Evolutionary conservation across 108 stramenopile species (phyloP).

Genomic region (Stephanodiscus triporus): DNA sequence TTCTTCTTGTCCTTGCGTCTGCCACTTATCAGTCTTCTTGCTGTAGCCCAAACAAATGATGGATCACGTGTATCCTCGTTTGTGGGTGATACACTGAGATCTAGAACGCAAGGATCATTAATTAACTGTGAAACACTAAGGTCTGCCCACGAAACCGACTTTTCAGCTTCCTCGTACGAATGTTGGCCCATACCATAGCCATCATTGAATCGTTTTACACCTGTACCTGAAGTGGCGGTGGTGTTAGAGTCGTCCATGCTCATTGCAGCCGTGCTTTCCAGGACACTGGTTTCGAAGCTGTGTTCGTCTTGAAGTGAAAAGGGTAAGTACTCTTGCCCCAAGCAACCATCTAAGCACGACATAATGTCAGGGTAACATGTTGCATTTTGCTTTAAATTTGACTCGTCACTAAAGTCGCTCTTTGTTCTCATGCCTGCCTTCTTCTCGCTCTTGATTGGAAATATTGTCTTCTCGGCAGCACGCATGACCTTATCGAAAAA

Average conservation of each 20-base stretch:
- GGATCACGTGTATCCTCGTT: not conserved
- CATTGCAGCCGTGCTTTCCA: too few species aligned
- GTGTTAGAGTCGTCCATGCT: too few species aligned
- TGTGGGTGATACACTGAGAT: not conserved
- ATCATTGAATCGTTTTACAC: not conserved
- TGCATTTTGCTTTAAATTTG: not conserved
- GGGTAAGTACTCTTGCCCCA: too few species aligned
- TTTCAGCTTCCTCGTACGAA: too few species aligned
- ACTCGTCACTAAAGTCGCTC: not conserved
- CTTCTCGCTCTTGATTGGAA: not conserved
- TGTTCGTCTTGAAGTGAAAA: too few species aligned
- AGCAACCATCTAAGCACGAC: not conserved
- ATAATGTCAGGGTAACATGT: not conserved
- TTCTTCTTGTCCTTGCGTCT: conserved; percentile 1
- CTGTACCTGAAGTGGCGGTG: not conserved
- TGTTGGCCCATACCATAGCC: not conserved
- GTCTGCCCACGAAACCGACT: conserved; percentile 4
- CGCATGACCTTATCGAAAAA: not conserved
- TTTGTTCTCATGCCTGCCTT: not conserved
- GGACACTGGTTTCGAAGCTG: too few species aligned
- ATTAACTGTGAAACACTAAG: too few species aligned
- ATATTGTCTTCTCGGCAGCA: not conserved
- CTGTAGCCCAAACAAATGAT: not conserved
- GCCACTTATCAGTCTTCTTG: not conserved
- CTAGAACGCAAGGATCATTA: not conserved